Evolutionary conservation across 768 basidiomycete species (phyloP).

Genomic region (Glaciozyma martinii): DNA sequence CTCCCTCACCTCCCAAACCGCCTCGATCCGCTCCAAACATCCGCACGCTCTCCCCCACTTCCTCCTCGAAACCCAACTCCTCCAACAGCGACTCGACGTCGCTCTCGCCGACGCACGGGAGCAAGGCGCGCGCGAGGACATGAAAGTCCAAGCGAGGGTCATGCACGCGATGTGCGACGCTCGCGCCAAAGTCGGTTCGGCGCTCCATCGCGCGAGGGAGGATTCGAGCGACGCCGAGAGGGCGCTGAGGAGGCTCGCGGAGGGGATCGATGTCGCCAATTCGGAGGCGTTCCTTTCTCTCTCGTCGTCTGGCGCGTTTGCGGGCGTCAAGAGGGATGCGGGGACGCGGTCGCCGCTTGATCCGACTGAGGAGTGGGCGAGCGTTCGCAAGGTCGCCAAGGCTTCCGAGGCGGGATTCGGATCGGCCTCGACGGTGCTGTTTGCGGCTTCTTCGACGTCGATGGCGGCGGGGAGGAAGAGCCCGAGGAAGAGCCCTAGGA

Average conservation of each 20-base stretch:
- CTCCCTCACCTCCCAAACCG: not conserved
- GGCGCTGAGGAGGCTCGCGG: constrained; percentile 10
- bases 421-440: constrained; percentile 15
- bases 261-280: constrained; percentile 16
- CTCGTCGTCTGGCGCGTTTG: constrained; percentile 1
- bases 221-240: not conserved
- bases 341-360: constrained; percentile 18
- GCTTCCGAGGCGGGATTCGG: constrained; percentile 6
- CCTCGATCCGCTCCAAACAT: constrained; percentile 1
- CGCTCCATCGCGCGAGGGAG: constrained; percentile 11
- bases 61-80: constrained; percentile 9
- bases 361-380: constrained; percentile 6
- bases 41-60: constrained; percentile 12
- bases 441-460: constrained; percentile 6
- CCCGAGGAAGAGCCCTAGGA: constrained; percentile 4
- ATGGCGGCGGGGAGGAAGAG: not conserved
- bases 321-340: constrained; percentile 18
- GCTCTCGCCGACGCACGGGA: constrained; percentile 11
- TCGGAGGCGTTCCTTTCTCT: not conserved
- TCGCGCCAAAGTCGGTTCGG: constrained; percentile 6
- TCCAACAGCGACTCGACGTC: constrained; percentile 5
- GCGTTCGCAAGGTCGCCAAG: constrained; percentile 13
- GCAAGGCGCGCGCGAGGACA: not conserved
- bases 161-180: constrained; percentile 23
- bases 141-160: constrained; percentile 3